Evolutionary conservation across 208 protist species (phyloP), one percentile per base, ranked within the genome.

Genomic region (Phytomonas sp.): DNA sequence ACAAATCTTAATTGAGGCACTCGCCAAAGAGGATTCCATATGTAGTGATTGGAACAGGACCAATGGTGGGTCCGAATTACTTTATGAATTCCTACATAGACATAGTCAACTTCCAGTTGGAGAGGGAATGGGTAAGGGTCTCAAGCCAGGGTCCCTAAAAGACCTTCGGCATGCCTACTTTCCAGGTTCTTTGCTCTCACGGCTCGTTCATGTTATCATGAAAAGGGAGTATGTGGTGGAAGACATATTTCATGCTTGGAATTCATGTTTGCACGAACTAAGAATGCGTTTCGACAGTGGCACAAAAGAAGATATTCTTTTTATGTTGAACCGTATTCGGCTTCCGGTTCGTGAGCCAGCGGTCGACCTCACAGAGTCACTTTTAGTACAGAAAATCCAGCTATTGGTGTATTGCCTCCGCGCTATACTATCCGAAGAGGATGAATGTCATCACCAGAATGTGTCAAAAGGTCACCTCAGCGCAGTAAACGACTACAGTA

Each of bases 341-440:
- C 40, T 87, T 30, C 84, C 81, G 2, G 63, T n/a, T 20, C 43
- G 31, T 17, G 72, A 75, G 32, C 70, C 70, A 0, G 73, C 75
- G 0, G 73, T 88, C 23, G 82, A 91, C 67, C 53, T 91, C 2
- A 65, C 43, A 4, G 70, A 72, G 31, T 71, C 81, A 5, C 74
- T 95, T 7, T 30, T 95, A 8, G 74, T 81, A n/a, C 90, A 95
- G 76, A 95, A 95, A 70, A 64, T 95, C 56, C 87, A 92, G 75
- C 67, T 93, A 7, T 72, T 95, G 33, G 72, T 78, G 33, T 88
- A 88, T 76, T 83, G 85, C 29, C 62, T 85, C 9, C 73, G 70
- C 37, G 61, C 68, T 23, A 51, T 51, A 15, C 40, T 51, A 15
- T 51, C 13, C 9, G 40, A 51, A 51, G 13, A 23, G 13, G 40